Base-by-base conservation (phyloP, 192 early-diverging fungal species). In the Coemansia sp. region DNA sequence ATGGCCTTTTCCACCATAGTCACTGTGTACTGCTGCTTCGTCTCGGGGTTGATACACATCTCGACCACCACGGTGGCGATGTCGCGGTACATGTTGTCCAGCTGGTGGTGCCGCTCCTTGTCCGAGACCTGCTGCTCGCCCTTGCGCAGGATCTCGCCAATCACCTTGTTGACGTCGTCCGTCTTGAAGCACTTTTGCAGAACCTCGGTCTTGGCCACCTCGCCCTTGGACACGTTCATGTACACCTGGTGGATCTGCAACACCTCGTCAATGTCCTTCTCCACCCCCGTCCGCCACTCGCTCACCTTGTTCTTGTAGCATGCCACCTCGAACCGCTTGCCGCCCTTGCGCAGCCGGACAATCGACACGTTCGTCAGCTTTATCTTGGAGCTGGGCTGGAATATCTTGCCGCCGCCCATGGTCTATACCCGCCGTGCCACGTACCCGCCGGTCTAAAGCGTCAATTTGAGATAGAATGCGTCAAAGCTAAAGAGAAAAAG, bases 1-100 rank as follows among this genome's bases (percentile, higher is more conserved):
- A 99, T 91, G 26, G 92, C 85, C 77, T 98, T 96, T 74, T 99
- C 96, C 43, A 99, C 94, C 86, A 97, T 96, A 14, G 92, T 89
- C 39, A 92, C 88, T 0, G 96, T 91, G 47, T 99, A 94, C 0
- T 94, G 92, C 45, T 92, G 78, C 60, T 91, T 91, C 1, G 94
- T 94, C 32, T 85, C 77, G 10, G 96, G 96, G 55, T 99, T 96
- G 49, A 99, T 82, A 61, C 92, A 96, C 52, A 87, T 93, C 29
- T 95, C 92, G 1, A 94, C 85, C 1, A 99, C 91, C 27, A 87
- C 92, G 2, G 90, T 96, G 16, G 94, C 94, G 64, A 99, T 96
- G 56, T 99, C 96, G 19, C 84, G 79, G 47, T 80, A 82, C 58
- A 88, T 83, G 37, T 83, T 80, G 38, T 88, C 87, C 30, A 91